Conservation (phyloP, 129 eudicot species). For the Flaveria brownii region DNA sequence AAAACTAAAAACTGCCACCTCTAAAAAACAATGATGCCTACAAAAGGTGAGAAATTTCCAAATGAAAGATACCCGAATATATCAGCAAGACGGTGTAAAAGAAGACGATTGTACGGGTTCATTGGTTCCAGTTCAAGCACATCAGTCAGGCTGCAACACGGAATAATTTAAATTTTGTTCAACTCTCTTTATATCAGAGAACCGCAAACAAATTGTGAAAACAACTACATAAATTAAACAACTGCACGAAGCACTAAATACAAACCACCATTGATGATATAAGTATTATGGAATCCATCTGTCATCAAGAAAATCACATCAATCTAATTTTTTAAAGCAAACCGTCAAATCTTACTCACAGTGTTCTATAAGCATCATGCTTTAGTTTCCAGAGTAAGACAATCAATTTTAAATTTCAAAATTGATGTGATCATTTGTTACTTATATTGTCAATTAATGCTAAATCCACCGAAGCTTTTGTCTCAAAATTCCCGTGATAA, state of each 20-base stretch:
- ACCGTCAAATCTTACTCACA: background rate
- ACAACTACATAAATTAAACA: background rate
- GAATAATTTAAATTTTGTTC: slow-evolving; percentile 5
- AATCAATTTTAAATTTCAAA: slow-evolving; percentile 2
- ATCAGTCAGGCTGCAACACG: slow-evolving; percentile 62
- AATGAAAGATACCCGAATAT: slow-evolving; percentile 71
- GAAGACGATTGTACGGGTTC: slow-evolving; percentile 85
- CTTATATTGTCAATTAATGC: background rate
- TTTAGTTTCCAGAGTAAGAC: background rate
- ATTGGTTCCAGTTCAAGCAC: slow-evolving; percentile 87
- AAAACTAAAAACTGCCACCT: background rate
- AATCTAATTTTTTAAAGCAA: background rate
- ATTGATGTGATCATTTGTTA: background rate
- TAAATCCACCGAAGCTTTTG: background rate
- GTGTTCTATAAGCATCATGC: background rate
- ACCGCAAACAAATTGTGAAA: background rate
- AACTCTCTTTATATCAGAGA: slow-evolving; percentile 1
- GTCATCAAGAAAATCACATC: background rate
- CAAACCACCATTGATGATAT: background rate
- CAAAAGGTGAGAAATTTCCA: background rate
- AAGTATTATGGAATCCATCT: background rate
- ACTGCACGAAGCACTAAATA: slow-evolving; percentile 7
- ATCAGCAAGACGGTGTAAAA: slow-evolving; percentile 97
- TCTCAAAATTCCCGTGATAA: background rate
- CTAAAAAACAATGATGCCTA: background rate